Conservation (phyloP, 192 early-diverging fungal genomes). For the Coemansia sp. region DNA sequence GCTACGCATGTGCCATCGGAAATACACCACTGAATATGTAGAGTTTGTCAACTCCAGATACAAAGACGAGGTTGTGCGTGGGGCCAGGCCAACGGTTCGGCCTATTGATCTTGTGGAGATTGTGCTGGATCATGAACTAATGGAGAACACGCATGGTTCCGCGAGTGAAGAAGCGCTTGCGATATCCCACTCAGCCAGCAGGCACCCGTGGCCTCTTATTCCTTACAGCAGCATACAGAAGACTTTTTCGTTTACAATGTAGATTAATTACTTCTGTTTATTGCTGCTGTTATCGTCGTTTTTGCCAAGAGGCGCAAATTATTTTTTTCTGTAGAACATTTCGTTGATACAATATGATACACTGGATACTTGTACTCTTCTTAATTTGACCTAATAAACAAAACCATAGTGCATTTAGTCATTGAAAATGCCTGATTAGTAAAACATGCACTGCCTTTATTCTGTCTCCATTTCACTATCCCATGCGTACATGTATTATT, state of each 20-base stretch:
- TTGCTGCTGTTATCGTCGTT: too few relatives aligned
- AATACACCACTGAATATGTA: conserved; percentile 27
- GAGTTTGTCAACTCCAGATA: conserved; percentile 24
- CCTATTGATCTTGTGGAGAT: conserved; percentile 44
- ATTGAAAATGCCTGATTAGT: not conserved
- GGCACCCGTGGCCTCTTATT: conserved; percentile 32
- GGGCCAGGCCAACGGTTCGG: not conserved
- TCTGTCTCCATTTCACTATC: too few relatives aligned
- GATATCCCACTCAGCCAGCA: not conserved
- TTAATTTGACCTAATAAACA: not conserved
- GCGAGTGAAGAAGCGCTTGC: not conserved
- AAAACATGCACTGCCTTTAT: not conserved
- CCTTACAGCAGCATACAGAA: conserved; percentile 37
- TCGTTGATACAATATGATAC: too few relatives aligned
- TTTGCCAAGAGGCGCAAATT: too few relatives aligned
- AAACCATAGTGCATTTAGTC: not conserved
- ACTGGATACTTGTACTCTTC: too few relatives aligned
- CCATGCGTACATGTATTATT: not conserved
- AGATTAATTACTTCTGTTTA: not conserved
- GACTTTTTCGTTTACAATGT: conserved; percentile 38
- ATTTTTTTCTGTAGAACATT: too few relatives aligned
- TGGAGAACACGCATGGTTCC: not conserved
- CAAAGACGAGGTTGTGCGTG: conserved; percentile 2
- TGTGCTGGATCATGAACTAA: conserved; percentile 12
- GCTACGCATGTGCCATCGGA: conserved; percentile 41